Base-by-base conservation (phyloP, 768 basidiomycete genomes). In the Russula virescens region DNA sequence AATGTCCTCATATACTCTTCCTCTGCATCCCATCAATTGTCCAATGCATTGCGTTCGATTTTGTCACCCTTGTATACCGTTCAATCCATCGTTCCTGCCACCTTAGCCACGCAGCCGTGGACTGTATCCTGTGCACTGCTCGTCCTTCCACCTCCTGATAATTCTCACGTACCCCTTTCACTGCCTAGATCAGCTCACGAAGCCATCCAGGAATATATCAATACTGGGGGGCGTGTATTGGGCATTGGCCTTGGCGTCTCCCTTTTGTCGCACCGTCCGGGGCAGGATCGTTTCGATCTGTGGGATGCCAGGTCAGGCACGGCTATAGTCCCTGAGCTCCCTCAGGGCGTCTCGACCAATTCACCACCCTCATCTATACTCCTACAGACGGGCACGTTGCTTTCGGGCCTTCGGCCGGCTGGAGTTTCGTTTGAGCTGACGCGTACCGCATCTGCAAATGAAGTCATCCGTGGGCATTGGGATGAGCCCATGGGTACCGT, bases 61-160 rank as follows among this genome's bases (percentile, higher is more conserved):
- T 83, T 96, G 21, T 69, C 79, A 16, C 87, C 91, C 0, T 80
- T 86, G 71, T 95, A 94, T 72, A 83, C 89, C 14, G 84, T 96
- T 47, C 90, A 91, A 62, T 73, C 83, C 18, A 78, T 94, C 55
- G 76, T 84, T 0, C 78, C 80, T 13, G 75, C 81, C 45, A 71
- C 81, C 2, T 75, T 98, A 6, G 74, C 78, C 1, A 75, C 79
- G 0, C 86, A 87, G 49, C 94, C 94, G 21, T 98, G 94, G 95
- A 72, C 82, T 42, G 69, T 76, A 7, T 79, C 81, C 11, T 95
- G 92, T 70, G 86, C 87, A 2, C 77, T 96, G 2, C 81, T 98
- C 19, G 87, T 94, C 54, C 75, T 96, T 60, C 84, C 90, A n/a
- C 80, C 85, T 60, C 81, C 35, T 31, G 60, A 47, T 25, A 23